Evolutionary conservation across 164 flowering plant species (phyloP), one percentile per base, ranked within the genome.

Genomic region (Kalanchoe fedtschenkoi): DNA sequence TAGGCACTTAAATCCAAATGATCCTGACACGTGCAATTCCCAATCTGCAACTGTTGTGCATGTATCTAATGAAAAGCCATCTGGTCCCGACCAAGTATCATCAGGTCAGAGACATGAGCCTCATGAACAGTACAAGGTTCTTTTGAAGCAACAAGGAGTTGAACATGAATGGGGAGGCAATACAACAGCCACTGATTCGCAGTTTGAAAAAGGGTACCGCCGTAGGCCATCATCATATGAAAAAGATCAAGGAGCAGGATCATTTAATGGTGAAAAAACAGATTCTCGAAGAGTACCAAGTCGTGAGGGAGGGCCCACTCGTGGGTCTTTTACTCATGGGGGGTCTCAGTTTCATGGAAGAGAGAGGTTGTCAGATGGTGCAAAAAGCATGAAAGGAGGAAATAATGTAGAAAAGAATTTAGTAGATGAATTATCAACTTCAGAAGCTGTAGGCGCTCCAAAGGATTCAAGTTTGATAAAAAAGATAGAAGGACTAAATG

Each of bases 401-500:
- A 77, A 69, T 66, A 65, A 38, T 59, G 42, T 64, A 33, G 66
- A 41, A 34, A 73, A 60, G 70, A 81, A 75, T 65, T 46, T 62
- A 21, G 86, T 72, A 22, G 46, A 21, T 54, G 62, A 59, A 26
- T 39, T 68, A 29, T 54, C 61, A 47, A 60, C 62, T n/a, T 42
- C 68, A 34, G 75, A 71, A 60, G 66, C 32, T 55, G 58, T 69
- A 2, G 70, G 75, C 64, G 61, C 74, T 21, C 66, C 77, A 16
- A 87, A 70, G 71, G 83, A 76, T 78, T 58, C 81, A 34, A 68
- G 76, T 68, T 64, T 86, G 70, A 78, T 93, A 34, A 88, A 83
- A 65, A 88, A 87, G 68, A 89, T 89, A 65, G 91, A 86, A 69
- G 81, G 86, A 64, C 71, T 88, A 63, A 88, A 87, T 81, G 85